phyloP scores from a whole-genome alignment of 2,329 filamentous ascomycete species.

The Alternaria sp. region DNA sequence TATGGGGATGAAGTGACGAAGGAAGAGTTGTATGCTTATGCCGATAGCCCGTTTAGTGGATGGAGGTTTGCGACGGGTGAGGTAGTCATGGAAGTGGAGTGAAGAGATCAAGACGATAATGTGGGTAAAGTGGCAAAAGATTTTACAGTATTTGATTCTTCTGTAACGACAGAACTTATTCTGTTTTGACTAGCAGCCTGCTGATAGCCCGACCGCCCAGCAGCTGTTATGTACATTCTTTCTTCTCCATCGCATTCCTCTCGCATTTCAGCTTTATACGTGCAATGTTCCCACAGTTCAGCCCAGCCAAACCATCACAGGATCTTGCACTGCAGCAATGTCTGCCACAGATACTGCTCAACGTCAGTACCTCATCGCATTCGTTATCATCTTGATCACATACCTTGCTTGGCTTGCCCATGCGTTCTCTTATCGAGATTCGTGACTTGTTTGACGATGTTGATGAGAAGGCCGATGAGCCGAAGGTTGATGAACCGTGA shows the following conservation, averaged over 20 bases:
- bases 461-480: neutral
- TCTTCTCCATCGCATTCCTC: neutral
- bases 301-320: neutral
- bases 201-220: neutral
- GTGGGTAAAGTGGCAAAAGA: neutral
- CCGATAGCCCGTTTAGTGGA: slow-evolving; percentile 32
- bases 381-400: too few relatives aligned
- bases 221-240: neutral
- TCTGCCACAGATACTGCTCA: slow-evolving; percentile 5
- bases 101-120: neutral
- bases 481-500: neutral
- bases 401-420: slow-evolving; percentile 4
- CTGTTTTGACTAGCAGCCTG: neutral
- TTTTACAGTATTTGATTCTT: neutral
- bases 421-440: neutral
- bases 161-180: neutral
- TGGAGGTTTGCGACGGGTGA: slow-evolving; percentile 34
- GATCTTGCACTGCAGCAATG: slow-evolving; percentile 1
- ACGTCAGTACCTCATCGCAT: too few relatives aligned
- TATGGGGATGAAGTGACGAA: slow-evolving; percentile 28
- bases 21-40: slow-evolving; percentile 35
- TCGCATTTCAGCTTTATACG: neutral
- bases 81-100: slow-evolving; percentile 26
- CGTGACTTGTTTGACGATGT: neutral
- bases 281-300: neutral